Evolutionary conservation across 2,329 filamentous ascomycete genomes (phyloP).

Genomic region (Fusarium annulatum): DNA sequence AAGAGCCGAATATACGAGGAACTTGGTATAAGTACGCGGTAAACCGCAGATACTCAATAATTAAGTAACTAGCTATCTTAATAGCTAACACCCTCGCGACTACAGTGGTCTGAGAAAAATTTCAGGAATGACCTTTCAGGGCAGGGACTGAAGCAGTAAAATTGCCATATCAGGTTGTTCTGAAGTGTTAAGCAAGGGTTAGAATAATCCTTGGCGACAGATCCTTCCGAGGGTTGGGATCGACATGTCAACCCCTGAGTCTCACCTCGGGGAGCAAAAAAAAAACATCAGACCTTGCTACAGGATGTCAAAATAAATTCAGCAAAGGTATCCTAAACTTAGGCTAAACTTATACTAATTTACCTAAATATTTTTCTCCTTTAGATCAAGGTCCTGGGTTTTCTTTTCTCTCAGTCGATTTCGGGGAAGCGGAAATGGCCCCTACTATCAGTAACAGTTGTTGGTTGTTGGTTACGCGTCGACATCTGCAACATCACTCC

Average conservation of each 20-base stretch:
- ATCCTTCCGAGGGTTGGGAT: background rate
- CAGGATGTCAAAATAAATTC: no score
- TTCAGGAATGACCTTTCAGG: fast-evolving
- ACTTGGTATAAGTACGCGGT: background rate
- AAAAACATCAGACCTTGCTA: no score
- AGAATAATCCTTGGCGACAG: background rate
- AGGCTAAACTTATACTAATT: no score
- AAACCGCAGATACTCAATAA: background rate
- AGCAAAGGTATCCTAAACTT: no score
- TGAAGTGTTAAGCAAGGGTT: no score
- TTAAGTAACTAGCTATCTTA: fast-evolving
- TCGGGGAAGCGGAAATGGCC: background rate
- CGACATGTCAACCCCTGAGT: background rate
- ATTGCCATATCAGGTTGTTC: background rate
- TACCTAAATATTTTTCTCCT: no score
- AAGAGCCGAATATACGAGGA: background rate
- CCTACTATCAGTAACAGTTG: background rate
- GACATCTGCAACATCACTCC: background rate
- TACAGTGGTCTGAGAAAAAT: background rate
- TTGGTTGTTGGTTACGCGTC: background rate
- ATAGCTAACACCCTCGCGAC: background rate
- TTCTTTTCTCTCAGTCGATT: background rate
- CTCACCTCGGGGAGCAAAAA: background rate
- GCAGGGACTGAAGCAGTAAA: no score
- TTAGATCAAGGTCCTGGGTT: no score